Percentiles rank a stretch among this genome's conserved stretches.
Evolutionary conservation across 208 protist species (phyloP).

Genomic region (Leptomonas pyrrhocoris): DNA sequence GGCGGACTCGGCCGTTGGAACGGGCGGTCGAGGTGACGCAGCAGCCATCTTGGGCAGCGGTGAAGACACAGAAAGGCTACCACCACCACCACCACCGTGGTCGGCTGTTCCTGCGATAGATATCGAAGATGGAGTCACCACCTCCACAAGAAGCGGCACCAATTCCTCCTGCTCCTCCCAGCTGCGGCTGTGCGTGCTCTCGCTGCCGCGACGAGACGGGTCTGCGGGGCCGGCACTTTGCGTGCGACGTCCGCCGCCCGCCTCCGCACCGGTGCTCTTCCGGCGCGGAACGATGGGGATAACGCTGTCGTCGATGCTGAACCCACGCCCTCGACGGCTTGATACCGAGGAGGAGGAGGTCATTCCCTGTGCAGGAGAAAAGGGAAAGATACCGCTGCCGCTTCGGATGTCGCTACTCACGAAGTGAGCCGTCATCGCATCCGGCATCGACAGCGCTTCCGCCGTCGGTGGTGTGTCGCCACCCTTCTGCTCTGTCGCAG

Average conservation of each 20-base stretch:
- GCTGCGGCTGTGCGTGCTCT: neutral
- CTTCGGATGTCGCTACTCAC: neutral
- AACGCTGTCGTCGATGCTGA: slow-evolving; percentile 24
- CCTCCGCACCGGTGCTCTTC: neutral
- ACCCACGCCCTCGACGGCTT: neutral
- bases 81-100: neutral
- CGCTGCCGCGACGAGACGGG: neutral
- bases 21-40: neutral
- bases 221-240: slow-evolving; percentile 2
- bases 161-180: slow-evolving; percentile 16
- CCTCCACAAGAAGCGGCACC: slow-evolving; percentile 28
- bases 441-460: too few species aligned
- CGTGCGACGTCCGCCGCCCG: slow-evolving; percentile 3
- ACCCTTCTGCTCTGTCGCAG: neutral
- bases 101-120: neutral
- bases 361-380: slow-evolving; percentile 2
- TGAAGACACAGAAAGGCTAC: neutral
- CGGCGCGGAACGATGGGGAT: neutral
- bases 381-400: slow-evolving; percentile 8
- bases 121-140: slow-evolving; percentile 2
- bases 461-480: too few species aligned
- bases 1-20: neutral
- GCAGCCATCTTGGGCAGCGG: neutral
- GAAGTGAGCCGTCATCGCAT: too few species aligned
- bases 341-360: neutral